Base-by-base conservation (phyloP, 2,329 filamentous ascomycete genomes). In the Falciphora oryzae region DNA sequence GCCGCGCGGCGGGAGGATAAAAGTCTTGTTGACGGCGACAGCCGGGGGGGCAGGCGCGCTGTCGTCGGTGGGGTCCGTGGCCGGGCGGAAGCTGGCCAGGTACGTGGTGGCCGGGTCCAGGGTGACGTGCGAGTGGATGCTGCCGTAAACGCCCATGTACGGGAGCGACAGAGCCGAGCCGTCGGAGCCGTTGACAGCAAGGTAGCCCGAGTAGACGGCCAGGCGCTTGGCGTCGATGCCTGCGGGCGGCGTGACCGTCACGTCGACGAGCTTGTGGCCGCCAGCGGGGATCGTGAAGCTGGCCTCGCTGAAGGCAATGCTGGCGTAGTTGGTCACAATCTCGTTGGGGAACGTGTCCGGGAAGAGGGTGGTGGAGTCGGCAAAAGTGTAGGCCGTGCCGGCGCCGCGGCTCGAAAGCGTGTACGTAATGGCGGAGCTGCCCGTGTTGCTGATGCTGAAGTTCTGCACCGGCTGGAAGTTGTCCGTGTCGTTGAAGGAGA, bases 401-500 rank as follows among this genome's bases (percentile, higher is more conserved):
- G 84, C 80, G 2, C 80, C 78, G 8, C 80, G 73, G 66, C 86
- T 78, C 31, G 77, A 78, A 14, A 89, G 74, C 10, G 77, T 75
- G 73, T 86, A 87, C 7, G 80, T 82, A 62, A 85, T 72, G 0
- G 77, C 72, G 29, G 77, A 75, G 22, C 73, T 73, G 59, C 81
- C 83, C 6, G 77, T 76, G 76, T 89, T 89, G 69, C 74, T 78
- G 68, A 89, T 78, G 56, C 77, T 80, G 70, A 89, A 86, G 67
- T 80, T 80, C 58, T 80, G 75, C 2, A 75, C 76, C 14, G 76
- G 73, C 59, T 73, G 72, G 67, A 86, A 81, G 76, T 88, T 72
- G 67, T 84, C 83, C 0, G 85, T 86, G 72, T 89, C 86, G 71
- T 89, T 89, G 75, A 89, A 88, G 4, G 83, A 80, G 18, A 89